Percentiles rank a stretch among this genome's conserved stretches.
Conservation (phyloP, 805 yeast species). For the Zygotorulaspora chibaensis region DNA sequence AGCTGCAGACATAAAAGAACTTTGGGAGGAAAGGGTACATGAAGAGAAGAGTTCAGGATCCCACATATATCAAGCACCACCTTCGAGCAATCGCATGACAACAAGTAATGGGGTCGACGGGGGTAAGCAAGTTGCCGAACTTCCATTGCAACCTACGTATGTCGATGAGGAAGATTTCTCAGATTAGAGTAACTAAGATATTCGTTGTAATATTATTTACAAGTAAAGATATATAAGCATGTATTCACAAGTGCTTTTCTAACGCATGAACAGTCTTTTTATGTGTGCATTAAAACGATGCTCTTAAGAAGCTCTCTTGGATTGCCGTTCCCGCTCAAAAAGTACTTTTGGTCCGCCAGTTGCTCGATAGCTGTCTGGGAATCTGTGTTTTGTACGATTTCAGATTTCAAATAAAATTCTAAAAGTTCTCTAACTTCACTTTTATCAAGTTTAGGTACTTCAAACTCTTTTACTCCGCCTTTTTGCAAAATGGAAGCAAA, state of each 20-base stretch:
- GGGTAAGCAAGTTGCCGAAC: slow-evolving; percentile 2
- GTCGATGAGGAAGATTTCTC: slow-evolving; percentile 36
- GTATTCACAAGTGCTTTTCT: not conserved
- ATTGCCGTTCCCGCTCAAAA: slow-evolving; percentile 63
- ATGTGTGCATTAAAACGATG: slow-evolving; percentile 22
- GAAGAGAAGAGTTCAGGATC: slow-evolving; percentile 17
- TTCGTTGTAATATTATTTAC: slow-evolving; percentile 13
- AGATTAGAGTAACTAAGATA: slow-evolving; percentile 15
- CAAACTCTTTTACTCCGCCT: slow-evolving; percentile 38
- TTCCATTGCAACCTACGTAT: slow-evolving; percentile 24
- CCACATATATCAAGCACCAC: slow-evolving; percentile 5
- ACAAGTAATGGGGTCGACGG: not conserved
- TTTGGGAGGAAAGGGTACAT: slow-evolving; percentile 58
- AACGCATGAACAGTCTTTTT: slow-evolving; percentile 5
- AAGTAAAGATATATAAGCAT: slow-evolving; percentile 6
- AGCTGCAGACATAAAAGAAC: slow-evolving; percentile 50
- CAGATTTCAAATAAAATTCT: slow-evolving; percentile 39
- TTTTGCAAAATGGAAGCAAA: slow-evolving; percentile 46
- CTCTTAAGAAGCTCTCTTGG: slow-evolving; percentile 48
- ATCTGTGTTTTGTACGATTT: slow-evolving; percentile 38
- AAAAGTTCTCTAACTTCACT: slow-evolving; percentile 44
- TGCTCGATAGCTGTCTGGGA: slow-evolving; percentile 34
- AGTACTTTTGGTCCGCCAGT: slow-evolving; percentile 46
- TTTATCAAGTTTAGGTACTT: slow-evolving; percentile 42
- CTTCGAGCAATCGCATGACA: slow-evolving; percentile 1